Evolutionary conservation across 2,329 filamentous ascomycete genomes (phyloP).

Genomic region (Aspergillus felis): DNA sequence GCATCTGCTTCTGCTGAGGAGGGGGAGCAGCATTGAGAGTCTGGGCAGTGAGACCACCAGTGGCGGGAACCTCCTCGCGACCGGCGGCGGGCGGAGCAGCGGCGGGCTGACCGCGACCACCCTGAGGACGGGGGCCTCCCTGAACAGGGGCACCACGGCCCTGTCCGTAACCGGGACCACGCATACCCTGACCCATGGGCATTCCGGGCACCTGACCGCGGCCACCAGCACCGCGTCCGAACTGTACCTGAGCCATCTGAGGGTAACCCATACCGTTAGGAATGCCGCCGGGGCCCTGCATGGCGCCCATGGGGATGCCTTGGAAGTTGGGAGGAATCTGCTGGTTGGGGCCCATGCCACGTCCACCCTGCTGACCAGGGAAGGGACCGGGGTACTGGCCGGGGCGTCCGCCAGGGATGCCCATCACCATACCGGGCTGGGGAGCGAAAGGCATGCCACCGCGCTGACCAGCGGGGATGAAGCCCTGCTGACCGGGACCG

Average conservation of each 20-base stretch:
- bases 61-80: conserved; percentile 33
- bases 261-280: conserved; percentile 78
- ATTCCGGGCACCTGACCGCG: conserved; percentile 66
- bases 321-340: conserved; percentile 87
- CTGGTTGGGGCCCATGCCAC: conserved; percentile 76
- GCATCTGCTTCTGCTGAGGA: conserved; percentile 94
- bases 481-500: conserved; percentile 63
- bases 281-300: conserved; percentile 62
- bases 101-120: conserved; percentile 40
- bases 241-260: conserved; percentile 76
- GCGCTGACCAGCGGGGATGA: conserved; percentile 55
- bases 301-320: conserved; percentile 57
- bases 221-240: conserved; percentile 63
- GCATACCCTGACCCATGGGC: conserved; percentile 59
- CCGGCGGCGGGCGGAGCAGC: conserved; percentile 32
- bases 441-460: conserved; percentile 61
- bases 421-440: conserved; percentile 52
- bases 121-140: conserved; percentile 37
- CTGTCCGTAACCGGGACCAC: conserved; percentile 43
- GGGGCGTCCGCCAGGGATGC: conserved; percentile 74
- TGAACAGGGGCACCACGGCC: conserved; percentile 43
- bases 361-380: conserved; percentile 78
- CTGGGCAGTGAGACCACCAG: conserved; percentile 47
- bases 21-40: conserved; percentile 53
- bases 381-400: conserved; percentile 80